A percentile compares a stretch with the other conserved stretches of the same genome.
Conservation (phyloP, 2,329 filamentous ascomycete genomes). For the Fusarium tricinctum region DNA sequence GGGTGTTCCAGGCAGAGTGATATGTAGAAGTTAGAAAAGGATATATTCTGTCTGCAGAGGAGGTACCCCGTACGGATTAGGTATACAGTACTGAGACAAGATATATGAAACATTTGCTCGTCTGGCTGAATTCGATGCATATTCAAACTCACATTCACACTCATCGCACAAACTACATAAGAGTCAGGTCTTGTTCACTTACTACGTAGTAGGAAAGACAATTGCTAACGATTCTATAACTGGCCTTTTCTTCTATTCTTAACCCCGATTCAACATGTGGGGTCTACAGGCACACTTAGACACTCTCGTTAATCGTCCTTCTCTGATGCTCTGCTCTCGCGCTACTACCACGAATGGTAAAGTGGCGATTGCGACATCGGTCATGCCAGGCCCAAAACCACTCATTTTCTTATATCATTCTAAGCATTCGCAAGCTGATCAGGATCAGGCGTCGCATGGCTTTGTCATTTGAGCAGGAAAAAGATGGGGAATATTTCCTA, state of each 20-base stretch:
- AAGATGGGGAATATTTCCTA: slow-evolving; percentile 28
- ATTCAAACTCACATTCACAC: not conserved
- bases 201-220: no score
- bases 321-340: slow-evolving; percentile 26
- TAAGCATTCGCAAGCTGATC: slow-evolving; percentile 26
- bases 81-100: not conserved
- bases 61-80: not conserved
- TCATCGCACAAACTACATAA: not conserved
- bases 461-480: slow-evolving; percentile 32
- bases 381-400: slow-evolving; percentile 32
- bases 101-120: no score
- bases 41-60: not conserved
- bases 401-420: slow-evolving; percentile 30
- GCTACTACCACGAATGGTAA: slow-evolving; percentile 44
- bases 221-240: not conserved
- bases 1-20: no score
- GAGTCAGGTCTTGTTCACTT: not conserved
- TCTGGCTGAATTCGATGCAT: not conserved
- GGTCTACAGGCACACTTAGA: slow-evolving; percentile 13
- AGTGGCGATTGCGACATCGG: slow-evolving; percentile 49
- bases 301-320: slow-evolving; percentile 11
- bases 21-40: not conserved
- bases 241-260: not conserved
- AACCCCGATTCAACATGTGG: slow-evolving; percentile 9
- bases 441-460: slow-evolving; percentile 26